Base-by-base conservation (phyloP, 257 asterid species). In the Gardenia jasminoides region DNA sequence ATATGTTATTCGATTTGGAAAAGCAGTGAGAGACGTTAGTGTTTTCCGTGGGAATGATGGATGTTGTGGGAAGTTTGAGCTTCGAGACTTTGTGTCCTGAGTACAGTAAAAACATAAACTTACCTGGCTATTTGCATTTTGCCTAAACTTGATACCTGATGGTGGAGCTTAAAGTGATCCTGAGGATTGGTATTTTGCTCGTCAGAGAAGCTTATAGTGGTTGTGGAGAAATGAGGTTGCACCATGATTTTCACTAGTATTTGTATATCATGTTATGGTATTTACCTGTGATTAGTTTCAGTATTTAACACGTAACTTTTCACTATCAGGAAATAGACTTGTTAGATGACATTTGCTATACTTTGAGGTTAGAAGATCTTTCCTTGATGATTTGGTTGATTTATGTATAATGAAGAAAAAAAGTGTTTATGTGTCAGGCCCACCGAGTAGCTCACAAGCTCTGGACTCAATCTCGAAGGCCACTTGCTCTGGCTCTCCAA, bases 361-460 rank as follows among this genome's bases (percentile, higher is more conserved):
- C 7, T 19, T 46, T 20, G 30, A 7, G 52, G 19, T 16, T 20
- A 22, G 54, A 30, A 47, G 39, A 8, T 12, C 22, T 6, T 54
- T 36, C n/a, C 5, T 43, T 24, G 12, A 5, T 47, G 8, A 1
- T 50, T 19, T 74, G 20, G 26, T 72, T 47, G 41, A 46, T 47
- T 47, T 4, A 6, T 70, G 19, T n/a, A n/a, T 47, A 15, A 46
- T 39, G 22, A 26, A 47, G 22, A 54, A 54, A 3, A 3, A 17
- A 16, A 54, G 24, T 54, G 41, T 28, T 22, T 30, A 28, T 41
- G 10, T 50, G 41, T 54, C 77, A 86, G 88, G 85, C 90, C 2
- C 90, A 84, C 58, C 74, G 90, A 67, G 81, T 86, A 15, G 85
- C 90, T 39, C 90, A 86, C 83, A 82, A 84, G 70, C 85, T 86